These are phyloP conservation scores for Eryngium alpinum DNA, from an alignment of 140 eudicot species.

Conservation along the genomic window DNA sequence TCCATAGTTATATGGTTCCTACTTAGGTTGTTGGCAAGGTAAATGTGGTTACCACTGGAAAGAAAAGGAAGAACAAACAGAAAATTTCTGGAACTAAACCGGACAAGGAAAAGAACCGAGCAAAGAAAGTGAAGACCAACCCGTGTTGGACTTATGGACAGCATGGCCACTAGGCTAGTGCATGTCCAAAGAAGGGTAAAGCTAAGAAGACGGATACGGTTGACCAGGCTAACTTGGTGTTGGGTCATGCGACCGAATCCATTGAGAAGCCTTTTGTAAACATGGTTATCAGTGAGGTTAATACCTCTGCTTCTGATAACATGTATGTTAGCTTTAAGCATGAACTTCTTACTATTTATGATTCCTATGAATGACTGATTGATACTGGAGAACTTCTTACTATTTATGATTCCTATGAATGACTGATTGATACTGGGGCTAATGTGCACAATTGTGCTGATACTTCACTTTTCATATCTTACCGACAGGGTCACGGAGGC, in stretches of 20 bases:
- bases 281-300: background rate
- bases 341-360: background rate
- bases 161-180: background rate
- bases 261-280: background rate
- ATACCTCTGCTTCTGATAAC: background rate
- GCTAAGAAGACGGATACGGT: background rate
- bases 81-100: too few relatives aligned
- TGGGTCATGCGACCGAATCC: background rate
- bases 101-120: background rate
- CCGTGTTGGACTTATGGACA: background rate
- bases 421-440: background rate
- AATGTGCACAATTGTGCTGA: constrained; percentile 19
- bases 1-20: background rate
- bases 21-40: too few relatives aligned
- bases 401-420: background rate
- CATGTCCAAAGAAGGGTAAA: background rate
- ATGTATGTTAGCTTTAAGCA: background rate
- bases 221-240: background rate
- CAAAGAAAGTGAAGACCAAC: constrained; percentile 2
- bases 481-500: background rate
- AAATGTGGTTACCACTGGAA: background rate
- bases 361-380: background rate
- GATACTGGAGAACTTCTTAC: background rate
- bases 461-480: background rate
- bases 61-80: background rate